phyloP scores from a whole-genome alignment of 2,329 filamentous ascomycete species.

The Beauveria asiatica region DNA sequence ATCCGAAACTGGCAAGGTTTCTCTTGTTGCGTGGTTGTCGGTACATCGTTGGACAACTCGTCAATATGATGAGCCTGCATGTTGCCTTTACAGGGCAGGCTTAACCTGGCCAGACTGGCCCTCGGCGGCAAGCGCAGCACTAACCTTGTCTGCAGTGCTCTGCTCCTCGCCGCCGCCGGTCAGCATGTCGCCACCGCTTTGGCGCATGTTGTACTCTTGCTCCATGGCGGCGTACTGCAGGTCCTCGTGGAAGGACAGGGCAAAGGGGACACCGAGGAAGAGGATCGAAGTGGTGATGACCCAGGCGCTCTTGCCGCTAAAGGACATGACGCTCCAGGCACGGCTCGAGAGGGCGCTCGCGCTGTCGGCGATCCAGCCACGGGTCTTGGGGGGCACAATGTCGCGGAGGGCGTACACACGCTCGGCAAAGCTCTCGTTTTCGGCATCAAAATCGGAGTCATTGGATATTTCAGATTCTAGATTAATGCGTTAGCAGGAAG shows the following conservation, averaged over 20 bases:
- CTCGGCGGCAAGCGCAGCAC: conserved; percentile 37
- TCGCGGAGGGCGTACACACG: conserved; percentile 66
- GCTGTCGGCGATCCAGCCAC: conserved; percentile 57
- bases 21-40: not conserved
- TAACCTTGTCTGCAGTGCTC: conserved; percentile 41
- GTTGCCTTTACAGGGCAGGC: conserved; percentile 38
- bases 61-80: not conserved
- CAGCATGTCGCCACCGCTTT: conserved; percentile 69
- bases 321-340: conserved; percentile 49
- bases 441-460: conserved; percentile 61
- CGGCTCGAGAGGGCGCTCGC: conserved; percentile 43
- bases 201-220: conserved; percentile 92
- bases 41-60: not conserved
- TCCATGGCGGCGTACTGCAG: conserved; percentile 97
- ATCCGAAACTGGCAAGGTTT: not conserved
- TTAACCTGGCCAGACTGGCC: conserved; percentile 28
- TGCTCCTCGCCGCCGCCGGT: conserved; percentile 37
- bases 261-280: conserved; percentile 86
- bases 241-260: conserved; percentile 87
- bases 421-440: conserved; percentile 53
- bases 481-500: not conserved
- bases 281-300: conserved; percentile 83
- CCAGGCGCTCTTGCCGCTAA: conserved; percentile 84
- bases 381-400: conserved; percentile 65
- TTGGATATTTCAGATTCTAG: conserved; percentile 77